Evolutionary conservation across 1,284 basidiomycete genomes (phyloP), one percentile per base, ranked within the genome.

Genomic region (Farysia itapuensis): DNA sequence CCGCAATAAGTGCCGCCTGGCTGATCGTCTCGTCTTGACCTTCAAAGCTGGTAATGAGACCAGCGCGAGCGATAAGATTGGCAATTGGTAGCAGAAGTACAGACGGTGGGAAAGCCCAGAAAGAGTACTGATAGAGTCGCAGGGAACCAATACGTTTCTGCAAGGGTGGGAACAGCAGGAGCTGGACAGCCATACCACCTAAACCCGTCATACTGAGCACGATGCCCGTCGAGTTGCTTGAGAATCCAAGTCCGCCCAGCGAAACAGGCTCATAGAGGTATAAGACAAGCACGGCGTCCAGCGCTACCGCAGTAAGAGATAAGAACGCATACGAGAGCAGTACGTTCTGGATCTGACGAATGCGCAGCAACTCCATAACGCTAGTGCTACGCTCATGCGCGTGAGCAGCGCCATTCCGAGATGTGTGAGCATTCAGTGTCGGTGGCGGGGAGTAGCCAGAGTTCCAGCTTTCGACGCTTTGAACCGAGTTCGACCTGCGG

Each of bases 81-180:
- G 75, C 65, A 14, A 73, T 26, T 0, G 77, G 77, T 35, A 77
- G 64, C 2, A 77, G 37, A 2, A 65, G 19, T 15, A 75, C 69
- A 7, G 74, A 66, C 11, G 77, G 8, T 2, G 77, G 71, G 33
- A 77, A 76, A 9, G 76, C 39, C 12, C 43, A 23, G 67, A 79
- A 74, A 5, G 65, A 46, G 2, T 63, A 21, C 12, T 66, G 50
- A 36, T 78, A 79, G 1, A 78, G 37, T 7, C 40, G 46, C 18
- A 76, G 59, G 5, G 65, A 78, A 1, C 79, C 79, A 1, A 72
- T 39, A 4, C 58, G 44, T 5, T 46, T 43, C 34, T 79, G 77
- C 0, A 79, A 47, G 0, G 73, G 67, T 4, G 78, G 74, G 64
- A 79, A 79, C 14, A 78, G 43, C 37, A 76, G 35, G 13, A 79